These are phyloP conservation scores for Hawksworthiomyces lignivorus DNA, from an alignment of 2,329 filamentous ascomycete species.

Conservation along the genomic window DNA sequence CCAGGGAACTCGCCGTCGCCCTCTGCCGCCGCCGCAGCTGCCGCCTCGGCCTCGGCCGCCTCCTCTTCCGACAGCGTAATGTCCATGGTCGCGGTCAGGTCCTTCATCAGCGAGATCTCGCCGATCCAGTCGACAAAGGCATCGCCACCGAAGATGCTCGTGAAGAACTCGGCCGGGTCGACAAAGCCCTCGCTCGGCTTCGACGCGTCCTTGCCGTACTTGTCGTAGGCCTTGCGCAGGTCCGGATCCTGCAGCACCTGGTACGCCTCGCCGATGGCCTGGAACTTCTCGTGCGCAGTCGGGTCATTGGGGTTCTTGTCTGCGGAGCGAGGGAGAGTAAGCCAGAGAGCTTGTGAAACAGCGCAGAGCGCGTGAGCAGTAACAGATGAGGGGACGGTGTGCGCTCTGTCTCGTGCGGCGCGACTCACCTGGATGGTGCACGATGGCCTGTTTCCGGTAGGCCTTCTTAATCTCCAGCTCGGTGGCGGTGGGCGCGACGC, in stretches of 20 bases:
- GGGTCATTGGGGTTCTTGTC: slow-evolving; percentile 98
- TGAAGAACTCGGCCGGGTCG: slow-evolving; percentile 96
- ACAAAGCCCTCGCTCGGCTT: slow-evolving; percentile 87
- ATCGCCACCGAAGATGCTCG: slow-evolving; percentile 95
- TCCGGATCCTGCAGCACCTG: slow-evolving; percentile 82
- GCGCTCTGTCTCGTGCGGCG: too few relatives aligned
- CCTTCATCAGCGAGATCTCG: slow-evolving; percentile 97
- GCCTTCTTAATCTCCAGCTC: slow-evolving; percentile 96
- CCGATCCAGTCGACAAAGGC: slow-evolving; percentile 95
- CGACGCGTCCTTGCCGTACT: slow-evolving; percentile 91
- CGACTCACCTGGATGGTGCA: slow-evolving; percentile 74
- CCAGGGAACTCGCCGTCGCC: slow-evolving; percentile 47
- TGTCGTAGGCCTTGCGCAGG: slow-evolving; percentile 87
- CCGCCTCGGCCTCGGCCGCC: slow-evolving; percentile 28
- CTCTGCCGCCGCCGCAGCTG: slow-evolving; percentile 4
- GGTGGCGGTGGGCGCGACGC: slow-evolving; percentile 75
- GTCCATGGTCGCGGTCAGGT: slow-evolving; percentile 96
- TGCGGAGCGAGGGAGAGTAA: slow-evolving; percentile 24
- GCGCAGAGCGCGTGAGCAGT: too few relatives aligned
- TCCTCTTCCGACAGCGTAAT: slow-evolving; percentile 78
- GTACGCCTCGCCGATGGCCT: slow-evolving; percentile 69
- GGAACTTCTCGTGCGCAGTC: slow-evolving; percentile 88
- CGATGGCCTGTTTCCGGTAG: slow-evolving; percentile 88
- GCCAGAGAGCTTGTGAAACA: background rate
- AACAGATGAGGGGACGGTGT: too few relatives aligned